Evolutionary conservation across 2,329 filamentous ascomycete genomes (phyloP).

Genomic region (Proliferodiscus dingleyae): DNA sequence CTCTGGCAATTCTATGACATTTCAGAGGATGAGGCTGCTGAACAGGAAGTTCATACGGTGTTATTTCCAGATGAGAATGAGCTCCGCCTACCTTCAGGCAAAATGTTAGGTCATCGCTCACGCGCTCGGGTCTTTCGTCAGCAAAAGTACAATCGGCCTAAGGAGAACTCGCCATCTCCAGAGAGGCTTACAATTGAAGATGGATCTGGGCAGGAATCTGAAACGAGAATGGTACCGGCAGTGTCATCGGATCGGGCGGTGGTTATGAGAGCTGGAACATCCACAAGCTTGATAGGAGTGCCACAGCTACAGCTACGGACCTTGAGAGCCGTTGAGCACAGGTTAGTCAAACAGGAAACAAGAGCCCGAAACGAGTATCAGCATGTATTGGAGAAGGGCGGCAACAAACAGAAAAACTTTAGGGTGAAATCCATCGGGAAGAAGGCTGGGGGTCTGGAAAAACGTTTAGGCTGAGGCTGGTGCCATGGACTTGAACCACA

Average conservation of each 20-base stretch:
- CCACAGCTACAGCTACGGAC: slow-evolving; percentile 22
- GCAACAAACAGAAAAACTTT: slow-evolving; percentile 27
- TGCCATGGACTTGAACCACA: no score
- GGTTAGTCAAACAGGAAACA: slow-evolving; percentile 19
- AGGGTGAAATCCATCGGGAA: slow-evolving; percentile 20
- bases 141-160: slow-evolving; percentile 1
- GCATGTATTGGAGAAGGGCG: slow-evolving; percentile 20
- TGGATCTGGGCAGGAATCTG: not conserved
- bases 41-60: not conserved
- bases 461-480: slow-evolving; percentile 7
- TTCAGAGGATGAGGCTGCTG: slow-evolving; percentile 8
- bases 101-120: slow-evolving; percentile 31
- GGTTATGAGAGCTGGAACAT: slow-evolving; percentile 12
- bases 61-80: slow-evolving; percentile 26
- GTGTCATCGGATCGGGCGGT: slow-evolving; percentile 2
- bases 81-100: slow-evolving; percentile 35
- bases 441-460: slow-evolving; percentile 26
- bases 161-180: not conserved
- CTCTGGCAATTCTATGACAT: slow-evolving; percentile 40
- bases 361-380: slow-evolving; percentile 22
- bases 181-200: slow-evolving; percentile 2
- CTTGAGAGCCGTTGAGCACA: slow-evolving; percentile 22
- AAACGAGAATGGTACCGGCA: not conserved
- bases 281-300: slow-evolving; percentile 21
- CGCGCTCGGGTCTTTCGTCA: slow-evolving; percentile 5